Percentiles rank a stretch among this genome's conserved stretches.
These are phyloP conservation scores for Scalesia atractyloides DNA, from an alignment of 129 eudicot genomes.

Conservation along the genomic window DNA sequence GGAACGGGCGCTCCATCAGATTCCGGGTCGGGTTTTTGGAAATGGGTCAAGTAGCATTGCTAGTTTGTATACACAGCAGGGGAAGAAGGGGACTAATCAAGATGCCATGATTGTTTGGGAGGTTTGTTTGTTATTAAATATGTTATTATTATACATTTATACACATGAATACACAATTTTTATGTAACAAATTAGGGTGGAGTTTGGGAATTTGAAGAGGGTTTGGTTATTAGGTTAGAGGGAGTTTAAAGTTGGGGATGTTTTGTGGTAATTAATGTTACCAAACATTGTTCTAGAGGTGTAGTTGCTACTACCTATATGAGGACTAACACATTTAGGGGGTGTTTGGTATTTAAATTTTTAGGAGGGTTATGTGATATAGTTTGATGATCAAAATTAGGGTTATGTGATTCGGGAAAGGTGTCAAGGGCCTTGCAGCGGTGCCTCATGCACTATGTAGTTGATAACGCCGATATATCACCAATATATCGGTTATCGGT, in stretches of 20 bases:
- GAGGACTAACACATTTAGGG: not conserved
- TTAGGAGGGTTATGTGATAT: not conserved
- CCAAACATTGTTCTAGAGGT: not conserved
- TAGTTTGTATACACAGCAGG: constrained; percentile 79
- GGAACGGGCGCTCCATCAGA: constrained; percentile 54
- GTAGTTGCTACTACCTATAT: not conserved
- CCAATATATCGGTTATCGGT: too few species aligned
- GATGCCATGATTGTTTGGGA: constrained; percentile 98
- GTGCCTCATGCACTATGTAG: too few species aligned
- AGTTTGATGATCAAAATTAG: not conserved
- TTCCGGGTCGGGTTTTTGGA: constrained; percentile 59
- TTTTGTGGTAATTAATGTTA: not conserved
- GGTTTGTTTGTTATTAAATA: constrained; percentile 43
- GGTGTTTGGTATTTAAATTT: not conserved
- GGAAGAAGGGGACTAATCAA: constrained; percentile 90
- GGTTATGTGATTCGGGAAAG: too few species aligned
- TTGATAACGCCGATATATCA: too few species aligned
- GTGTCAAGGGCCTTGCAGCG: too few species aligned
- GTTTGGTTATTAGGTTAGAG: constrained; percentile 7
- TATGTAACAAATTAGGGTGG: not conserved
- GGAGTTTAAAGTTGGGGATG: not conserved
- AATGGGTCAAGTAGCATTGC: constrained; percentile 66
- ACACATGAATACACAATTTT: not conserved
- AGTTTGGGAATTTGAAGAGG: not conserved
- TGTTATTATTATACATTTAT: too few species aligned